Percentiles rank a stretch among this genome's conserved stretches.
Evolutionary conservation across 1,284 basidiomycete species (phyloP).

Genomic region (Fistulinella cinereoalba): DNA sequence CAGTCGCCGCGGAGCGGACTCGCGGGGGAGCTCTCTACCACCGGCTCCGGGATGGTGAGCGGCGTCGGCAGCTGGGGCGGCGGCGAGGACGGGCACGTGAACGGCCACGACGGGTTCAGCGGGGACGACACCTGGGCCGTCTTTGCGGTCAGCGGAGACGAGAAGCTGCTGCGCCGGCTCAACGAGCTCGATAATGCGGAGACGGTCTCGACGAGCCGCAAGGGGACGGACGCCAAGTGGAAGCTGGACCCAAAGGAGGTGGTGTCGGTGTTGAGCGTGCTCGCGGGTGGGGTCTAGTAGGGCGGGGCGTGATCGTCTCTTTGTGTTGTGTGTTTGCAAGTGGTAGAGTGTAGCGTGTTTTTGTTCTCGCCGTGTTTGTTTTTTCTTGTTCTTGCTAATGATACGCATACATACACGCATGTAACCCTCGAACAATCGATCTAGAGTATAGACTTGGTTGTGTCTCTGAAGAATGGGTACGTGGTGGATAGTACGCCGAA

Average conservation of each 20-base stretch:
- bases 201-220: constrained; percentile 65
- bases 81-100: background rate
- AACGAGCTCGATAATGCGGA: constrained; percentile 71
- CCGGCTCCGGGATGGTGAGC: background rate
- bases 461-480: too few species aligned
- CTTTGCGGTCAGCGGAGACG: constrained; percentile 68
- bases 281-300: constrained; percentile 9
- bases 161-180: constrained; percentile 68
- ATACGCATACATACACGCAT: too few species aligned
- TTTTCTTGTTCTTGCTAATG: too few species aligned
- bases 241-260: constrained; percentile 49
- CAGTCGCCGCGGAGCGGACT: constrained; percentile 43
- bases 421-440: too few species aligned
- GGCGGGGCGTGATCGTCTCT: too few species aligned
- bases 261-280: constrained; percentile 33
- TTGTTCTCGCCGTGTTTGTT: too few species aligned
- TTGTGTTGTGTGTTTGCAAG: too few species aligned
- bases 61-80: background rate
- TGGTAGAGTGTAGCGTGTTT: too few species aligned
- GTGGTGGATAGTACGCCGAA: too few species aligned
- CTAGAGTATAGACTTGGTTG: too few species aligned
- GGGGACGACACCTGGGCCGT: constrained; percentile 62
- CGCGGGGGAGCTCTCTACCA: background rate
- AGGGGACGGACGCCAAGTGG: constrained; percentile 77
- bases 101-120: too few species aligned